Evolutionary conservation across 495 filamentous ascomycete species (phyloP).

Genomic region (Filosporella fistucella): DNA sequence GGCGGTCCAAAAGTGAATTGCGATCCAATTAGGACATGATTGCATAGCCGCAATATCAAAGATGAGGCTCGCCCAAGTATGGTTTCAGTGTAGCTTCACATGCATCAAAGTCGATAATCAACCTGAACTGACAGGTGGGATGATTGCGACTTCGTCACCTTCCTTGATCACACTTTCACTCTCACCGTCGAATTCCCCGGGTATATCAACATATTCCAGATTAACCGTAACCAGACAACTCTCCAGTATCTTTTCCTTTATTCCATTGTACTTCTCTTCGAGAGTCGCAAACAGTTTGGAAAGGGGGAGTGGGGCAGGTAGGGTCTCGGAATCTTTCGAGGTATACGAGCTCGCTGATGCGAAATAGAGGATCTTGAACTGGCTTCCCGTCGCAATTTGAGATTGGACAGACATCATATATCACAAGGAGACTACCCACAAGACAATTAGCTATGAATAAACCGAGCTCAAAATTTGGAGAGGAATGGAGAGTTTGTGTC

Average conservation of each 20-base stretch:
- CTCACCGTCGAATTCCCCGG: constrained; percentile 30
- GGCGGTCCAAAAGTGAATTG: not conserved
- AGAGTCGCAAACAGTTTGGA: constrained; percentile 61
- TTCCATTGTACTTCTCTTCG: constrained; percentile 79
- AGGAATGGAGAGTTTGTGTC: constrained; percentile 24
- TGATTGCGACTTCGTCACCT: constrained; percentile 90
- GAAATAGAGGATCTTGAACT: constrained; percentile 87
- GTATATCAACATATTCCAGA: constrained; percentile 79
- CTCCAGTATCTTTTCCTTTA: constrained; percentile 62
- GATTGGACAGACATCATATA: too few relatives aligned
- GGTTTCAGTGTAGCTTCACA: not conserved
- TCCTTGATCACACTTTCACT: constrained; percentile 53
- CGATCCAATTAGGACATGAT: not conserved
- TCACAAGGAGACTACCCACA: too few relatives aligned
- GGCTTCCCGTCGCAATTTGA: too few relatives aligned
- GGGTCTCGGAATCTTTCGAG: constrained; percentile 59
- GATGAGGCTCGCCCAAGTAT: not conserved
- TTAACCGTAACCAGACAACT: constrained; percentile 85
- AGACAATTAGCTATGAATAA: too few relatives aligned
- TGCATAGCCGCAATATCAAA: not conserved
- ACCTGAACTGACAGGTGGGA: constrained; percentile 93
- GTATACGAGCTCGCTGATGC: constrained; percentile 74
- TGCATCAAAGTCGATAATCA: constrained; percentile 21
- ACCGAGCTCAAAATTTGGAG: not conserved
- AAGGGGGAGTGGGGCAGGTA: constrained; percentile 70